These are phyloP conservation scores for Quercus alba DNA, from an alignment of 306 rosid genomes.

Conservation along the genomic window DNA sequence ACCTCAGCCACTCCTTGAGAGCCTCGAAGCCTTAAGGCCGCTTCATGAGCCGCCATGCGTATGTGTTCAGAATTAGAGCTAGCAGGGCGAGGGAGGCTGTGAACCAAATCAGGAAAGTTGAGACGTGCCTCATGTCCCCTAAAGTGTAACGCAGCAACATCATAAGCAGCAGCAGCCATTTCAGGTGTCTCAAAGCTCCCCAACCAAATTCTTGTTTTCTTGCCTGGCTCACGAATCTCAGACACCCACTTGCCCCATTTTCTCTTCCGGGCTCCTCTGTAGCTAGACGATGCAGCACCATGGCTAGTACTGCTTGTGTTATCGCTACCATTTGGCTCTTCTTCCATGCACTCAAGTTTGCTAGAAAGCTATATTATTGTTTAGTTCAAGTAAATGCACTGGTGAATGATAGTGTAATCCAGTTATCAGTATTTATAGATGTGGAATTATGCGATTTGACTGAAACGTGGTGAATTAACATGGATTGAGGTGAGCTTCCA, in stretches of 20 bases:
- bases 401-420: constrained; percentile 17
- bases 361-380: not conserved
- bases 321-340: constrained; percentile 26
- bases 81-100: constrained; percentile 56
- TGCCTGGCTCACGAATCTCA: constrained; percentile 89
- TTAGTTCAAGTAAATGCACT: not conserved
- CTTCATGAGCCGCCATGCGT: constrained; percentile 80
- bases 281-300: constrained; percentile 56
- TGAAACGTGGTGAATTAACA: constrained; percentile 18
- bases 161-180: constrained; percentile 92
- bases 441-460: constrained; percentile 13
- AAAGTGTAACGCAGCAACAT: constrained; percentile 79
- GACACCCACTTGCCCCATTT: constrained; percentile 99
- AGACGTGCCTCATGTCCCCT: constrained; percentile 62
- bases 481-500: constrained; percentile 40
- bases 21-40: constrained; percentile 50
- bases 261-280: constrained; percentile 86
- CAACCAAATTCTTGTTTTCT: constrained; percentile 79
- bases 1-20: not conserved
- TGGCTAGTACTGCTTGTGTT: not conserved
- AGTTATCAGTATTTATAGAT: constrained; percentile 50
- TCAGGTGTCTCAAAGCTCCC: constrained; percentile 82
- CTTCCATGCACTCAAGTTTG: constrained; percentile 30
- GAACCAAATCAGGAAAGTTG: constrained; percentile 69
- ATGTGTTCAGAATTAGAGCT: constrained; percentile 64